phyloP scores from a whole-genome alignment of 2,329 filamentous ascomycete genomes.

The Aspergillus sp. region DNA sequence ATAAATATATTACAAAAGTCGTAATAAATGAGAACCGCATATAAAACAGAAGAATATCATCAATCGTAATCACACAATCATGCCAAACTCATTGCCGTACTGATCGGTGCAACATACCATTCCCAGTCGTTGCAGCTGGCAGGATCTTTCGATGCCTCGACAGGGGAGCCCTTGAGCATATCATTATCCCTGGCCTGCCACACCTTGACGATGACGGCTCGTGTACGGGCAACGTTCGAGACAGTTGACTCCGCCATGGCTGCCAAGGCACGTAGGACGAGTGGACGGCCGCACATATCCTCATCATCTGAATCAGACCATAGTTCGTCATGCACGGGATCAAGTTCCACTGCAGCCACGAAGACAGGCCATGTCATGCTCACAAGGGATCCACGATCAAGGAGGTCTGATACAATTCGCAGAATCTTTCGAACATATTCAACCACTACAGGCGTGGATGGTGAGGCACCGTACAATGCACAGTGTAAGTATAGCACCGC shows the following conservation, averaged over 20 bases:
- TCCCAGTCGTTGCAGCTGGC: constrained; percentile 38
- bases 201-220: constrained; percentile 44
- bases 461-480: constrained; percentile 39
- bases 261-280: constrained; percentile 37
- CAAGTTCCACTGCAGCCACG: constrained; percentile 41
- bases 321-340: constrained; percentile 33
- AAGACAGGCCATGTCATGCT: constrained; percentile 42
- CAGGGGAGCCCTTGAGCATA: constrained; percentile 17
- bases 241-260: constrained; percentile 39
- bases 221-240: constrained; percentile 41
- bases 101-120: constrained; percentile 38
- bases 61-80: constrained; percentile 12
- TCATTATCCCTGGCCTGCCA: constrained; percentile 43
- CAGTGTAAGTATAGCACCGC: constrained; percentile 45
- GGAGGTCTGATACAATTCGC: constrained; percentile 26
- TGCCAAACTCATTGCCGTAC: constrained; percentile 39
- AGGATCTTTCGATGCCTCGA: constrained; percentile 6
- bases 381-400: constrained; percentile 26
- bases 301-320: constrained; percentile 17
- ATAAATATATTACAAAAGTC: not conserved
- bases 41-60: not conserved
- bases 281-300: constrained; percentile 29
- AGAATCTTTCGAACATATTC: constrained; percentile 31
- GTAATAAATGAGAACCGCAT: not conserved
- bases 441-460: constrained; percentile 32